Conservation (phyloP, 495 filamentous ascomycete species). For the Penicillium parvum region DNA sequence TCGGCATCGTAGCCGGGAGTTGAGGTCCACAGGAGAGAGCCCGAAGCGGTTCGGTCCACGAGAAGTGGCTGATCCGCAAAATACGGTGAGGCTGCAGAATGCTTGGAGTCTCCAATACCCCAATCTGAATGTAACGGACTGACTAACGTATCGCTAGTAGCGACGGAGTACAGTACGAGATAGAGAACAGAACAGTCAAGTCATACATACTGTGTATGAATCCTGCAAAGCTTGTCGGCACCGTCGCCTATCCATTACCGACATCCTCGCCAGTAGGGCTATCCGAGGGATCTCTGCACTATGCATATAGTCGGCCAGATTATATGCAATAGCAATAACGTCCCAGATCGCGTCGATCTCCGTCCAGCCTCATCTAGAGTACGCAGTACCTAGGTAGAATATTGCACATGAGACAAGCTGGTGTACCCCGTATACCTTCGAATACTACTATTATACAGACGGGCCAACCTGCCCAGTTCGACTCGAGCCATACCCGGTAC, state of each 20-base stretch:
- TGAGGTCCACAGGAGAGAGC: slow-evolving; percentile 8
- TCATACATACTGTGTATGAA: too few relatives aligned
- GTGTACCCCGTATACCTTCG: too few relatives aligned
- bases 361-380: too few relatives aligned
- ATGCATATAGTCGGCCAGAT: too few relatives aligned
- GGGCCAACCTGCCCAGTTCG: slow-evolving; percentile 9
- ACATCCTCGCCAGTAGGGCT: slow-evolving; percentile 14
- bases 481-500: slow-evolving; percentile 14
- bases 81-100: slow-evolving; percentile 29
- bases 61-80: slow-evolving; percentile 10
- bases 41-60: slow-evolving; percentile 19
- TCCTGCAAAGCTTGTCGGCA: slow-evolving; percentile 13
- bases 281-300: slow-evolving; percentile 1
- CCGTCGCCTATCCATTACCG: background rate
- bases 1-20: slow-evolving; percentile 24
- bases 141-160: too few relatives aligned
- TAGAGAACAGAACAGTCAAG: too few relatives aligned
- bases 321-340: slow-evolving; percentile 2
- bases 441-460: too few relatives aligned
- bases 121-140: too few relatives aligned
- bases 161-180: too few relatives aligned
- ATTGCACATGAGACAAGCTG: background rate
- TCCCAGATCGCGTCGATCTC: background rate
- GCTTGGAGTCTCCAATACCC: too few relatives aligned
- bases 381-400: too few relatives aligned